These are phyloP conservation scores for Bacidia gigantensis DNA, from an alignment of 495 filamentous ascomycete genomes.

Conservation along the genomic window DNA sequence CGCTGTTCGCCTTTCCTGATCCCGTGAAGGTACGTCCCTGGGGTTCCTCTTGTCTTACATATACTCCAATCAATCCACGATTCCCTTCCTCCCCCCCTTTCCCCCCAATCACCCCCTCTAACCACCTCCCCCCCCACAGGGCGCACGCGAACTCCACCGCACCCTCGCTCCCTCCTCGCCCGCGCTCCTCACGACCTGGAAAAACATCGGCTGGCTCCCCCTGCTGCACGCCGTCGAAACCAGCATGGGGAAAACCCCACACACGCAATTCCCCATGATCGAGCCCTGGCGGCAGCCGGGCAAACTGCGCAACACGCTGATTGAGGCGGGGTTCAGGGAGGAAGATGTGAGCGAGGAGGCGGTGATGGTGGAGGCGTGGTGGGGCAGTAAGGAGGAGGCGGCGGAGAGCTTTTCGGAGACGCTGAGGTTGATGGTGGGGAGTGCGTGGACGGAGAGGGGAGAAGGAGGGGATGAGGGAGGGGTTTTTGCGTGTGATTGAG, in stretches of 20 bases:
- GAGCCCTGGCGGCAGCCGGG: background rate
- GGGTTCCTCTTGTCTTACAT: background rate
- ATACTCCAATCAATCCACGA: no score
- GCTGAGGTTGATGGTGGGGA: conserved; percentile 6
- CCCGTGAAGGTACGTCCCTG: conserved; percentile 1
- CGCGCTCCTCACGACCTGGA: conserved; percentile 25
- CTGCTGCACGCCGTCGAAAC: conserved; percentile 5
- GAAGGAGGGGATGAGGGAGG: conserved; percentile 10
- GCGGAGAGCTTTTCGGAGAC: conserved; percentile 3
- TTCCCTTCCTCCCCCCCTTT: background rate
- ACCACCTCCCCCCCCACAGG: background rate
- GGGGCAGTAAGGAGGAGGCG: conserved; percentile 3
- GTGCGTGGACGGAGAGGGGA: conserved; percentile 4
- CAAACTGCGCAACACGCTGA: conserved; percentile 3
- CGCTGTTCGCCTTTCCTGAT: conserved; percentile 7
- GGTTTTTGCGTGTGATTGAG: background rate
- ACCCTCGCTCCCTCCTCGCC: conserved; percentile 23
- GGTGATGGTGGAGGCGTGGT: background rate
- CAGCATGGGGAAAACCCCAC: background rate
- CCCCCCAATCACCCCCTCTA: background rate
- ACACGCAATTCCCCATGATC: background rate
- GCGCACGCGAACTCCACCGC: conserved; percentile 6
- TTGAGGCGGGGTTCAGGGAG: conserved; percentile 1
- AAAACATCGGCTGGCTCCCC: conserved; percentile 16
- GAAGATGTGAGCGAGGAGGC: conserved; percentile 4